Evolutionary conservation across 768 basidiomycete genomes (phyloP).

Genomic region (Pleurotus pulmonarius): DNA sequence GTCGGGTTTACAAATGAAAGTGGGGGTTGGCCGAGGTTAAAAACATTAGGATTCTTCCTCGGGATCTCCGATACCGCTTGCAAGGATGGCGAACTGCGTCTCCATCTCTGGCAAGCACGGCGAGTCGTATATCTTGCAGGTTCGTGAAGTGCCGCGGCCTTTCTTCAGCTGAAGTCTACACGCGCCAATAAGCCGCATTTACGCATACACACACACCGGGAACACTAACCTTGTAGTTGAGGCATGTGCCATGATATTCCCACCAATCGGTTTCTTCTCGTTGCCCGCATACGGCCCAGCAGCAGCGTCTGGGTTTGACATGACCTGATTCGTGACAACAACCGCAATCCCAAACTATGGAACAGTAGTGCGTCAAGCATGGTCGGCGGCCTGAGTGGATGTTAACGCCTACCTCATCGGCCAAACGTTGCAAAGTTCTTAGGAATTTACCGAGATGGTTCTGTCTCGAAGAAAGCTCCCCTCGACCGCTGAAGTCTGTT

Average conservation of each 20-base stretch:
- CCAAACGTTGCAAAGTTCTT: constrained; percentile 86
- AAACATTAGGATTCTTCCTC: constrained; percentile 71
- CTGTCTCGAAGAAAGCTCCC: constrained; percentile 92
- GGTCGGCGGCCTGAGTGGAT: constrained; percentile 7
- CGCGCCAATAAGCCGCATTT: constrained; percentile 7
- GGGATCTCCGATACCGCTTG: constrained; percentile 90
- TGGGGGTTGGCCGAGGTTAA: not conserved
- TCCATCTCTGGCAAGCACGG: constrained; percentile 97
- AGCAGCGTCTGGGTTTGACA: constrained; percentile 96
- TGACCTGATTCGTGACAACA: constrained; percentile 96
- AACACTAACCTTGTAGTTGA: constrained; percentile 83
- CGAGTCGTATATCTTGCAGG: constrained; percentile 97
- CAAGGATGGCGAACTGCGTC: constrained; percentile 89
- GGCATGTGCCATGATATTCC: constrained; percentile 99
- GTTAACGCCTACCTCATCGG: constrained; percentile 77
- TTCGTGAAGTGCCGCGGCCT: constrained; percentile 84
- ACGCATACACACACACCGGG: constrained; percentile 3
- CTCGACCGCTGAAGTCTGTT: constrained; percentile 93
- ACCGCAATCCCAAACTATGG: constrained; percentile 93
- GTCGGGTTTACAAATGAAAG: not conserved
- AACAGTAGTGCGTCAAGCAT: constrained; percentile 13
- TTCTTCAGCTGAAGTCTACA: constrained; percentile 86
- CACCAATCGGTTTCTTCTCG: constrained; percentile 98
- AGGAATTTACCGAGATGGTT: constrained; percentile 96
- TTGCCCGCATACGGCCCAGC: constrained; percentile 86